These are phyloP conservation scores for Musa itinerans DNA, from an alignment of 176 grass and related monocot species.

Conservation along the genomic window DNA sequence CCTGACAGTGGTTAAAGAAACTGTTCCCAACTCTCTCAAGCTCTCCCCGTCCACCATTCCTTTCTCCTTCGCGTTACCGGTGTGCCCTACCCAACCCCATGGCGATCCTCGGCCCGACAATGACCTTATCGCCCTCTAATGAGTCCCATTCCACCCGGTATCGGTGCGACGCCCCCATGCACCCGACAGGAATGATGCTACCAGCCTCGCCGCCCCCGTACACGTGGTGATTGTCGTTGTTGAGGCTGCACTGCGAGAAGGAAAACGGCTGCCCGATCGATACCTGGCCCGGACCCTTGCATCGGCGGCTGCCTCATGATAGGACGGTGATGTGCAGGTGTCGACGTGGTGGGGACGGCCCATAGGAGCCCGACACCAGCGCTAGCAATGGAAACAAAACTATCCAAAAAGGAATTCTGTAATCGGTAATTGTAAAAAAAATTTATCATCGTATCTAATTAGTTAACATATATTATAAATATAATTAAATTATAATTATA, in stretches of 20 bases:
- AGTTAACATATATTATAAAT: too few species aligned
- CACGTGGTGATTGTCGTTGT: conserved; percentile 22
- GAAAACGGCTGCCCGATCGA: conserved; percentile 57
- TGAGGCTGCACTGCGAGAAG: conserved; percentile 58
- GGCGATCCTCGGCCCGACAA: conserved; percentile 47
- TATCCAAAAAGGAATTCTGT: too few species aligned
- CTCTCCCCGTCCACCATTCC: conserved; percentile 33
- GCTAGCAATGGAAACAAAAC: conserved; percentile 38
- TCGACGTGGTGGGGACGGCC: conserved; percentile 23
- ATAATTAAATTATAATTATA: too few species aligned
- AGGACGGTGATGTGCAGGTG: conserved; percentile 54
- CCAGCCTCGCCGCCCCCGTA: conserved; percentile 18
- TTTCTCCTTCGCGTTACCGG: conserved; percentile 10
- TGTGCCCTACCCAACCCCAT: conserved; percentile 41
- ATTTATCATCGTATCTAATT: too few species aligned
- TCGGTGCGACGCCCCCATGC: conserved; percentile 49
- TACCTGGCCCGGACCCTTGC: conserved; percentile 38
- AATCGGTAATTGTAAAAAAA: too few species aligned
- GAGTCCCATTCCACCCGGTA: conserved; percentile 68
- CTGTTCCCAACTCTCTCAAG: conserved; percentile 37
- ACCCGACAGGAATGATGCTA: conserved; percentile 43
- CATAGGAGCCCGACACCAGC: conserved; percentile 32
- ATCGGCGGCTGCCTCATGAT: conserved; percentile 27
- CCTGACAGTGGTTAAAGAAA: conserved; percentile 68
- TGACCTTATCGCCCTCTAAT: conserved; percentile 46